Percentiles rank a stretch among this genome's conserved stretches.
phyloP scores from a whole-genome alignment of 2,329 filamentous ascomycete genomes.

The Fusarium sp. region DNA sequence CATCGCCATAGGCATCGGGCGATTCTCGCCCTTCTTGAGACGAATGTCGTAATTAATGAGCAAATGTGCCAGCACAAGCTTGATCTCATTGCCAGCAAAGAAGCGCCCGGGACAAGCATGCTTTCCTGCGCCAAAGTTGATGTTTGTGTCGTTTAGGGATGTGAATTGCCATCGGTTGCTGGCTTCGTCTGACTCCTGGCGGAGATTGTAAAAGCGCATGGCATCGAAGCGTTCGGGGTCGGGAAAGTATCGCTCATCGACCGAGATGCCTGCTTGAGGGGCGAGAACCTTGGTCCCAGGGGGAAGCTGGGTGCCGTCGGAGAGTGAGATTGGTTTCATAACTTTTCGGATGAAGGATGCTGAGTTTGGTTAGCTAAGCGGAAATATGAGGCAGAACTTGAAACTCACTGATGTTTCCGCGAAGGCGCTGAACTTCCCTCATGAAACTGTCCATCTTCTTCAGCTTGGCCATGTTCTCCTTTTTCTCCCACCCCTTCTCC shows the following conservation, averaged over 20 bases:
- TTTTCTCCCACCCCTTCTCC: constrained; percentile 53
- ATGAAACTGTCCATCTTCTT: constrained; percentile 60
- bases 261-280: constrained; percentile 52
- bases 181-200: constrained; percentile 50
- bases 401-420: constrained; percentile 55
- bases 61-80: constrained; percentile 54
- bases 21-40: constrained; percentile 49
- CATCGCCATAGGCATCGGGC: constrained; percentile 51
- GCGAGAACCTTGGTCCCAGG: constrained; percentile 54
- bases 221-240: constrained; percentile 57
- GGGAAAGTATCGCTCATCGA: constrained; percentile 52
- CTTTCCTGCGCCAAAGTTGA: constrained; percentile 58
- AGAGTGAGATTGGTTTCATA: constrained; percentile 55
- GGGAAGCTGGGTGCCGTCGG: constrained; percentile 55
- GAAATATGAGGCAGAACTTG: not conserved
- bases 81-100: constrained; percentile 57
- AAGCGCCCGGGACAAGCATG: constrained; percentile 59
- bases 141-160: constrained; percentile 52
- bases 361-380: constrained; percentile 37
- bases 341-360: constrained; percentile 57
- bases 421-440: constrained; percentile 53
- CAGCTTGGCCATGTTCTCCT: constrained; percentile 54
- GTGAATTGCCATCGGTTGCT: constrained; percentile 55
- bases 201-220: constrained; percentile 58
- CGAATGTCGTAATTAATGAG: constrained; percentile 55